phyloP scores from a whole-genome alignment of 2,329 filamentous ascomycete species.

The Emergomyces pasteurianus region DNA sequence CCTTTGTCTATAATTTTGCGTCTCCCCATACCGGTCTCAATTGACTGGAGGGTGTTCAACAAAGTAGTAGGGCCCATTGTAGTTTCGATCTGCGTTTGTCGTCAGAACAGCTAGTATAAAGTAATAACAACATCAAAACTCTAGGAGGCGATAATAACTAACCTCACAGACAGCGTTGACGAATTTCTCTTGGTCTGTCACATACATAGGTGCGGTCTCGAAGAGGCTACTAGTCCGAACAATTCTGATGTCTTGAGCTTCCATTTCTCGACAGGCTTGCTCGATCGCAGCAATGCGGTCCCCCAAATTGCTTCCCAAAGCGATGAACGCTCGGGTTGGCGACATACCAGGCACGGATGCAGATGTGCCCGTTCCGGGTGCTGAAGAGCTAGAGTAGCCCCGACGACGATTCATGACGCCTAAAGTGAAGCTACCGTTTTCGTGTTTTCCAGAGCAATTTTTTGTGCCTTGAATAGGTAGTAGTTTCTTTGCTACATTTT shows the following conservation, averaged over 20 bases:
- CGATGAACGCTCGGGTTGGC: constrained; percentile 54
- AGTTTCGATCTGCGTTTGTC: constrained; percentile 60
- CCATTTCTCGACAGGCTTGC: constrained; percentile 67
- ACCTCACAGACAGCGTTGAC: constrained; percentile 91
- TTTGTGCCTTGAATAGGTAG: not conserved
- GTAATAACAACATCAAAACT: constrained; percentile 4
- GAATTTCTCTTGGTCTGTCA: constrained; percentile 76
- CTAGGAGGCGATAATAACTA: constrained; percentile 25
- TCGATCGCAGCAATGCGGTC: constrained; percentile 79
- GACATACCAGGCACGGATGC: not conserved
- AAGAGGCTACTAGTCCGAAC: constrained; percentile 76
- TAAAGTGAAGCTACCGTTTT: not conserved
- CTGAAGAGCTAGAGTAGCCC: constrained; percentile 15
- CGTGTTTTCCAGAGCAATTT: not conserved
- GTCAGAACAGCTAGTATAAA: not conserved
- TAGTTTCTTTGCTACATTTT: not conserved
- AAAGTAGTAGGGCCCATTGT: constrained; percentile 61
- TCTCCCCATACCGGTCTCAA: constrained; percentile 69
- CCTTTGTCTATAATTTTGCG: constrained; percentile 85
- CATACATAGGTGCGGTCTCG: constrained; percentile 96
- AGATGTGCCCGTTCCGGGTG: constrained; percentile 12
- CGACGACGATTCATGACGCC: not conserved
- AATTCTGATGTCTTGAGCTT: constrained; percentile 58
- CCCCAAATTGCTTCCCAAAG: constrained; percentile 84
- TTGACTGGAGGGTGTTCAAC: constrained; percentile 67